These are phyloP conservation scores for carrot (Daucus carota) DNA, from an alignment of 129 eudicot species.

Conservation along the genomic window DH1_v3.0 NC_030386.2:38538001-38538500, in stretches of 20 bases:
- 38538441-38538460: not conserved
- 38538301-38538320: slow-evolving; percentile 70
- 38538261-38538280: slow-evolving; percentile 93
- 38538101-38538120: slow-evolving; percentile 12
- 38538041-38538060: slow-evolving; percentile 14
- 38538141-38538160: slow-evolving; percentile 11
- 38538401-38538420: slow-evolving; percentile 38
- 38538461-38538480: not conserved
- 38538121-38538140: too few relatives aligned
- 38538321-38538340: slow-evolving; percentile 79
- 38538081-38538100: slow-evolving; percentile 24
- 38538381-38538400: slow-evolving; percentile 63
- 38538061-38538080: slow-evolving; percentile 9
- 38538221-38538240: too few relatives aligned
- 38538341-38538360: slow-evolving; percentile 55
- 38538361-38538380: slow-evolving; percentile 53
- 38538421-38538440: slow-evolving; percentile 11
- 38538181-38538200: slow-evolving; percentile 10
- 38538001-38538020: not conserved
- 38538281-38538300: slow-evolving; percentile 90
- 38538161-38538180: slow-evolving; percentile 11
- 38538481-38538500: not conserved
- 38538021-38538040: not conserved
- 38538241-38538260: too few relatives aligned
- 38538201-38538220: slow-evolving; percentile 1